Evolutionary conservation across 306 rosid genomes (phyloP).

Genomic region (Dalbergia oliveri): DNA sequence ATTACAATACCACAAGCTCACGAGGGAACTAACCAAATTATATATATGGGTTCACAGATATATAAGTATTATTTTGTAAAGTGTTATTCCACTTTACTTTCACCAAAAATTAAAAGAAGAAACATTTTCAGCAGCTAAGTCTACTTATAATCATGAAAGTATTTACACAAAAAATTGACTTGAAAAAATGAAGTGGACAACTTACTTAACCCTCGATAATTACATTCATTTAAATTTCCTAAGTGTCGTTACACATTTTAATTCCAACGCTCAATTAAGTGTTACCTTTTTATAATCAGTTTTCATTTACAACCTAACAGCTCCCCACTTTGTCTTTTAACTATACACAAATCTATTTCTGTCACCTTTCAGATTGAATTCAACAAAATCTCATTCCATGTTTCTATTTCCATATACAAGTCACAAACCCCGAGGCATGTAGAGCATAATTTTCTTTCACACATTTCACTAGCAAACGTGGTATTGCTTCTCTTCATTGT

Average conservation of each 20-base stretch:
- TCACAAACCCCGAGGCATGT: not conserved
- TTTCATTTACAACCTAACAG: not conserved
- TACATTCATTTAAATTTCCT: not conserved
- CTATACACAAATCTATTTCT: not conserved
- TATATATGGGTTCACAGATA: no score
- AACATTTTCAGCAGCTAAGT: not conserved
- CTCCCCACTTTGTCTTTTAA: not conserved
- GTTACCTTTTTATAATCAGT: not conserved
- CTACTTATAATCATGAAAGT: not conserved
- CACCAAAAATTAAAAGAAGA: not conserved
- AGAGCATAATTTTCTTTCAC: not conserved
- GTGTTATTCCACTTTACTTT: not conserved
- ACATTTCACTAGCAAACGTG: not conserved
- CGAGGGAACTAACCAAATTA: no score
- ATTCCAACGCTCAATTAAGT: slow-evolving; percentile 16
- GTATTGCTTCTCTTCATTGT: not conserved
- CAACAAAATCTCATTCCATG: not conserved
- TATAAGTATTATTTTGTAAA: not conserved
- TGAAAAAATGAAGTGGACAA: not conserved
- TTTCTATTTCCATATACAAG: slow-evolving; percentile 5
- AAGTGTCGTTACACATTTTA: not conserved
- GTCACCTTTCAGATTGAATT: not conserved
- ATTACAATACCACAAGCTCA: no score
- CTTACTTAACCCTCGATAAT: not conserved
- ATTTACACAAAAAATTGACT: not conserved